Evolutionary conservation across 1,284 basidiomycete species (phyloP).

Genomic region (Austroboletus sp.): DNA sequence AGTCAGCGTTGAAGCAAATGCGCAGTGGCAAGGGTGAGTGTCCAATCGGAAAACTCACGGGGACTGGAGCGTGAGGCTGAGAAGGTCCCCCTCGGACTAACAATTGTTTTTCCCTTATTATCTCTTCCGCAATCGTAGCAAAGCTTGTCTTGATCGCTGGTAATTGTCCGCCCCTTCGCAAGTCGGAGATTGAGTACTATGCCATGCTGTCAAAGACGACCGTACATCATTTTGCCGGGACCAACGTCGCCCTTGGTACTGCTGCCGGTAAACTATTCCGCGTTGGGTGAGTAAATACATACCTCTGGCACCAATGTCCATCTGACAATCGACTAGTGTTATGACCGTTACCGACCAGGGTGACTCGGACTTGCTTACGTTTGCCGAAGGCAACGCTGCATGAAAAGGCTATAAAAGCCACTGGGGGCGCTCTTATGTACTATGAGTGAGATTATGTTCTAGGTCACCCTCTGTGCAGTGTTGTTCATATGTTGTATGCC

Average conservation of each 20-base stretch:
- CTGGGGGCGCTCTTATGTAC: slow-evolving; percentile 4
- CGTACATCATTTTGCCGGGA: slow-evolving; percentile 94
- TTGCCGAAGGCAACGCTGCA: slow-evolving; percentile 58
- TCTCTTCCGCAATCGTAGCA: slow-evolving; percentile 47
- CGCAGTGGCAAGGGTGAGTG: slow-evolving; percentile 91
- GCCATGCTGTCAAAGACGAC: slow-evolving; percentile 98
- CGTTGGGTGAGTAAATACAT: slow-evolving; percentile 67
- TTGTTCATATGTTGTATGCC: too few species aligned
- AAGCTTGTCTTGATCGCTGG: slow-evolving; percentile 98
- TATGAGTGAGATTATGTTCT: background rate
- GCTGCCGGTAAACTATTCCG: slow-evolving; percentile 99
- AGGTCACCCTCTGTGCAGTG: too few species aligned
- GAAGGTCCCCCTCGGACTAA: slow-evolving; percentile 89
- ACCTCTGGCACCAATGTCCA: background rate
- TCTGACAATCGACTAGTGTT: slow-evolving; percentile 51
- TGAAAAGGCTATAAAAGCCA: slow-evolving; percentile 23
- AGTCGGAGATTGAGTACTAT: slow-evolving; percentile 99
- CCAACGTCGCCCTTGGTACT: slow-evolving; percentile 96
- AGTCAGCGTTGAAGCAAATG: slow-evolving; percentile 97
- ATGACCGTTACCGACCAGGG: slow-evolving; percentile 97
- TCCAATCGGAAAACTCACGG: slow-evolving; percentile 44
- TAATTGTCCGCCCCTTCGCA: slow-evolving; percentile 97
- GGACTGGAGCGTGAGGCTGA: slow-evolving; percentile 95
- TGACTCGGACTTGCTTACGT: slow-evolving; percentile 88
- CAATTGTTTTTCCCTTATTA: slow-evolving; percentile 18